These are phyloP conservation scores for Xylariales sp. DNA, from an alignment of 2,329 filamentous ascomycete species.

Conservation along the genomic window DNA sequence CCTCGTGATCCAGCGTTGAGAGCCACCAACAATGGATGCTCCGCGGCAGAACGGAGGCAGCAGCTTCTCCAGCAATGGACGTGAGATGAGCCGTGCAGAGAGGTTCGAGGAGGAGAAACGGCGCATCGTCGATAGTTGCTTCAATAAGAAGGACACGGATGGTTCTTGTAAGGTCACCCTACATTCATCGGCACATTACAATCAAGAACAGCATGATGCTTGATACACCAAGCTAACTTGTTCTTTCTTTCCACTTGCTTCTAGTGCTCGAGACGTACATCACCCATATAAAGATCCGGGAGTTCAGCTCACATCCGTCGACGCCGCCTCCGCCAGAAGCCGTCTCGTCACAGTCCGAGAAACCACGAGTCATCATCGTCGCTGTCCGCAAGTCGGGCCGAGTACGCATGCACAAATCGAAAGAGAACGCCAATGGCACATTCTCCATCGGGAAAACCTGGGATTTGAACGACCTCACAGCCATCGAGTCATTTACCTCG, in stretches of 20 bases:
- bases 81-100: constrained; percentile 57
- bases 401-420: constrained; percentile 93
- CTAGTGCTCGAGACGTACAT: constrained; percentile 90
- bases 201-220: not conserved
- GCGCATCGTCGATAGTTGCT: constrained; percentile 92
- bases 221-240: not conserved
- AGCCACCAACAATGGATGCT: constrained; percentile 8
- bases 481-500: constrained; percentile 77
- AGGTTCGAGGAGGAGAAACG: constrained; percentile 95
- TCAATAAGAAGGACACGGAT: constrained; percentile 82
- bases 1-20: not conserved
- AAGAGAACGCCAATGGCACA: constrained; percentile 87
- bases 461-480: constrained; percentile 84
- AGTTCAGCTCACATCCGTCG: constrained; percentile 80
- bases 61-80: constrained; percentile 21
- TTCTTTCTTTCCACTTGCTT: constrained; percentile 12
- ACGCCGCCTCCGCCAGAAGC: constrained; percentile 77
- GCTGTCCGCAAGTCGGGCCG: constrained; percentile 87
- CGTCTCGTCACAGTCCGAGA: constrained; percentile 68
- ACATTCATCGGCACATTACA: no score
- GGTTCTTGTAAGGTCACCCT: constrained; percentile 64
- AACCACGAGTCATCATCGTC: constrained; percentile 86
- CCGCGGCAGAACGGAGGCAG: constrained; percentile 10
- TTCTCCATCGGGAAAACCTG: constrained; percentile 99
- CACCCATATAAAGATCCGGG: constrained; percentile 87